phyloP scores from a whole-genome alignment of 148 eudicot genomes.

The Talinum fruticosum region DNA sequence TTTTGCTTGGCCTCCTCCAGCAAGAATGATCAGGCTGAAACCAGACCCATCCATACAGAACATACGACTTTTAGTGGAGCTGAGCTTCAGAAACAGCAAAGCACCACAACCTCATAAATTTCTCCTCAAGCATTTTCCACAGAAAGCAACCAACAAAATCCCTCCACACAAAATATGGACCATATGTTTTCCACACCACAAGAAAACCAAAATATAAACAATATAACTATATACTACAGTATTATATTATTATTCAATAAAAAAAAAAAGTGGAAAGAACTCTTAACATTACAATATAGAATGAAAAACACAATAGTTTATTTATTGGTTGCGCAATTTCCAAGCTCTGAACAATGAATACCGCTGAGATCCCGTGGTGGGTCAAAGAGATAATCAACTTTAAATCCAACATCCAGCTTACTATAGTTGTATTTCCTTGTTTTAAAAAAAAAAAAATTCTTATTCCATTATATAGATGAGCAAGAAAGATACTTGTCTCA shows the following conservation, averaged over 20 bases:
- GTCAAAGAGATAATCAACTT: constrained; percentile 12
- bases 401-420: not conserved
- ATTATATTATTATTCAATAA: too few species aligned
- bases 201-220: not conserved
- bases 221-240: not conserved
- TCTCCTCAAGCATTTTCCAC: constrained; percentile 14
- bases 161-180: constrained; percentile 36
- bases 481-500: not conserved
- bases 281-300: not conserved
- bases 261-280: not conserved
- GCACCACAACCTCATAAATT: constrained; percentile 50
- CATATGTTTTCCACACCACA: constrained; percentile 32
- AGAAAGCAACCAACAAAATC: constrained; percentile 27
- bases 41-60: constrained; percentile 22
- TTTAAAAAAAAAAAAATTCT: not conserved
- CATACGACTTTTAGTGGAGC: constrained; percentile 26
- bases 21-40: constrained; percentile 29
- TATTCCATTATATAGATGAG: not conserved
- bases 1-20: constrained; percentile 19
- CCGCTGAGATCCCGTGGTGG: constrained; percentile 14
- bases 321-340: constrained; percentile 15
- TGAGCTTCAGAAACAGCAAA: constrained; percentile 32
- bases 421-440: not conserved
- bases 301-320: not conserved
- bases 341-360: constrained; percentile 8